phyloP scores from a whole-genome alignment of 306 rosid genomes.

The peach (Prunus persica) region Prunus_persica_NCBIv2 NC_034011.1:24748501-24749000 shows the following conservation, averaged over 20 bases:
- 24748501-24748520: neutral
- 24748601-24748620: neutral
- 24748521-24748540: neutral
- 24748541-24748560: neutral
- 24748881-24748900: neutral
- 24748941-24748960: conserved; percentile 3
- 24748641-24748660: conserved; percentile 22
- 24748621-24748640: conserved; percentile 40
- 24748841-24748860: conserved; percentile 18
- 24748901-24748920: neutral
- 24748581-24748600: conserved; percentile 33
- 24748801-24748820: conserved; percentile 92
- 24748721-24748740: conserved; percentile 55
- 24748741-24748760: conserved; percentile 81
- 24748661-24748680: conserved; percentile 30
- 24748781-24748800: conserved; percentile 60
- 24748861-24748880: neutral
- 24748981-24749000: conserved; percentile 14
- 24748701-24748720: conserved; percentile 49
- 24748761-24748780: conserved; percentile 69
- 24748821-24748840: conserved; percentile 60
- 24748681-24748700: conserved; percentile 27
- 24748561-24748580: conserved; percentile 1
- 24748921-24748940: neutral
- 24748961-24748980: conserved; percentile 43